These are phyloP conservation scores for Blastobotrys serpentis DNA, from an alignment of 1,139 yeast genomes.

Conservation along the genomic window DNA sequence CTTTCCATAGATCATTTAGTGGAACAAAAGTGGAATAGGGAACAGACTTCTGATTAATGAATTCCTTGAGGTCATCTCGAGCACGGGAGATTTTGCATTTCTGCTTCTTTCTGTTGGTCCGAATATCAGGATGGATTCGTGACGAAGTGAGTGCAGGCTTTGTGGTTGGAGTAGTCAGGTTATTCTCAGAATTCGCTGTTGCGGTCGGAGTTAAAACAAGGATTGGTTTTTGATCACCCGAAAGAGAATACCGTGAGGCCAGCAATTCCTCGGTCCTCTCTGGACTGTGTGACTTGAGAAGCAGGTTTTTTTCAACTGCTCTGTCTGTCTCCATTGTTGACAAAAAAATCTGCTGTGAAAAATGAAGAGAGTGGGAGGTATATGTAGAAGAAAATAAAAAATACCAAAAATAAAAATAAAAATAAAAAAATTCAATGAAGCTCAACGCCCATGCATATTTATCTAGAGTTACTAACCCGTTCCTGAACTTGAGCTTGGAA, in stretches of 20 bases:
- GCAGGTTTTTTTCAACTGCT: conserved; percentile 50
- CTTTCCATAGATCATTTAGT: conserved; percentile 60
- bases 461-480: conserved; percentile 63
- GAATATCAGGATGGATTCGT: background rate
- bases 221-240: conserved; percentile 61
- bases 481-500: conserved; percentile 76
- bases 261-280: conserved; percentile 50
- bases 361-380: background rate
- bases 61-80: conserved; percentile 16
- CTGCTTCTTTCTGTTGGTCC: conserved; percentile 2
- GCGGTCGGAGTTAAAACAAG: conserved; percentile 48
- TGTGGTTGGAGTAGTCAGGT: background rate
- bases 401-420: background rate
- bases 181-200: conserved; percentile 10
- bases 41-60: conserved; percentile 8
- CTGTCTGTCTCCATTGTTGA: conserved; percentile 4
- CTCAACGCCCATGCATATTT: conserved; percentile 32
- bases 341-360: background rate
- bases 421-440: background rate
- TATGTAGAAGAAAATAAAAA: background rate
- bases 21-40: conserved; percentile 51
- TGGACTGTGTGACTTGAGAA: conserved; percentile 49
- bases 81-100: background rate
- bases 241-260: conserved; percentile 53
- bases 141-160: background rate